Percentiles rank a stretch among this genome's conserved stretches.
Evolutionary conservation across 768 basidiomycete species (phyloP).

Genomic region (Galerina sulciceps): DNA sequence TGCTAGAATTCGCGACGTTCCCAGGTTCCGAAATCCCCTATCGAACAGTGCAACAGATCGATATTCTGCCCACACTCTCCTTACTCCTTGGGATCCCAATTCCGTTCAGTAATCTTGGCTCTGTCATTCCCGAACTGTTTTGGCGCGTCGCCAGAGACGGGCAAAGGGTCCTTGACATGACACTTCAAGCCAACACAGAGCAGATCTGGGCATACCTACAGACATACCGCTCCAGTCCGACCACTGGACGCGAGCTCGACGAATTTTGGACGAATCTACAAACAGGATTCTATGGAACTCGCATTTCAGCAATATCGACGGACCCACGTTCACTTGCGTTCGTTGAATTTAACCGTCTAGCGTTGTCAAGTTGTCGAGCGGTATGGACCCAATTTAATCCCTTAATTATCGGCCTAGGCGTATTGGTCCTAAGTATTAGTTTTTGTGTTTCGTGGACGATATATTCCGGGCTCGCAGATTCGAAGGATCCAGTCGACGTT

Average conservation of each 20-base stretch:
- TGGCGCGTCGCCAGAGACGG: conserved; percentile 43
- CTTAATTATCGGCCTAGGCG: conserved; percentile 73
- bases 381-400: conserved; percentile 97
- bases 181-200: conserved; percentile 69
- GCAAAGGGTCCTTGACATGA: conserved; percentile 50
- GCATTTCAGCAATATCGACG: conserved; percentile 17
- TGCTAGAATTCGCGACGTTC: conserved; percentile 61
- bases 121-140: conserved; percentile 91
- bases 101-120: conserved; percentile 94
- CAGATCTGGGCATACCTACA: conserved; percentile 82
- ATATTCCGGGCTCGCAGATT: conserved; percentile 51
- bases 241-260: conserved; percentile 74
- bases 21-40: conserved; percentile 58
- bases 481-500: conserved; percentile 42
- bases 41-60: conserved; percentile 88
- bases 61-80: conserved; percentile 86
- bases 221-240: conserved; percentile 68
- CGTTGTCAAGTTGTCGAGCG: conserved; percentile 72
- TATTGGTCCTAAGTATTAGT: conserved; percentile 61
- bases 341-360: conserved; percentile 59
- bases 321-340: conserved; percentile 42
- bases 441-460: conserved; percentile 58
- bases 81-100: conserved; percentile 92
- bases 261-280: conserved; percentile 60
- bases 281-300: conserved; percentile 44